Conservation (phyloP, 2,329 filamentous ascomycete species). For the Nemania serpens region DNA sequence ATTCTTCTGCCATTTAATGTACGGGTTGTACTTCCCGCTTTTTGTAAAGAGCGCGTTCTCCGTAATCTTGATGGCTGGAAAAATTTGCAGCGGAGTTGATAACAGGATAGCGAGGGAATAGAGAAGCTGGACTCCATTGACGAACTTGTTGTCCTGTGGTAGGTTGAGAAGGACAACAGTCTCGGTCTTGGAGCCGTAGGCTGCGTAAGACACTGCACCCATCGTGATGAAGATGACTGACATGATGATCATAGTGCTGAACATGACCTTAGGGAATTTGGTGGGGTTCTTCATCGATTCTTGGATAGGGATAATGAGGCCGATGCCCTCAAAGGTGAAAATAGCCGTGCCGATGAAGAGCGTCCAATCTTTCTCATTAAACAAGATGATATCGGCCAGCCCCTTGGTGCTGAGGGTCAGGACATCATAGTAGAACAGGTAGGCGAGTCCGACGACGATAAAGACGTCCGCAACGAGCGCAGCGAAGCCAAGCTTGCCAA, state of each 20-base stretch:
- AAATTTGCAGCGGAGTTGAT: conserved; percentile 94
- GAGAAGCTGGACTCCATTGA: conserved; percentile 94
- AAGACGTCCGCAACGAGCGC: conserved; percentile 93
- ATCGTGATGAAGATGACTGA: conserved; percentile 88
- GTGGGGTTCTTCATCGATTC: conserved; percentile 91
- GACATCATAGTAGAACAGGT: conserved; percentile 95
- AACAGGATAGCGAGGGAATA: conserved; percentile 98
- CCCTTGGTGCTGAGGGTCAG: conserved; percentile 77
- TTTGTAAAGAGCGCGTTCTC: conserved; percentile 92
- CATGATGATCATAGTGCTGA: conserved; percentile 92
- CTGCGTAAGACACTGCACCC: conserved; percentile 92
- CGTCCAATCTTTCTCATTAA: conserved; percentile 93
- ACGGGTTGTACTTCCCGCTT: conserved; percentile 96
- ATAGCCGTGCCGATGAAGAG: conserved; percentile 98
- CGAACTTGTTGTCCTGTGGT: conserved; percentile 91
- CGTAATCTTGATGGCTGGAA: conserved; percentile 95
- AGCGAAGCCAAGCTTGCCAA: conserved; percentile 95
- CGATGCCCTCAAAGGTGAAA: conserved; percentile 98
- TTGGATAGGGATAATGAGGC: conserved; percentile 96
- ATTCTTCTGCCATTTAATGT: conserved; percentile 99
- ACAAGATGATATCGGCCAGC: conserved; percentile 82
- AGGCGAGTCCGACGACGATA: conserved; percentile 88
- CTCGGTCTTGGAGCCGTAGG: conserved; percentile 92
- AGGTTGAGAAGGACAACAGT: conserved; percentile 96
- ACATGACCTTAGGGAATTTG: conserved; percentile 89